Percentiles rank a stretch among this genome's conserved stretches.
Conservation (phyloP, 768 basidiomycete species). For the Pleurotus platypus region DNA sequence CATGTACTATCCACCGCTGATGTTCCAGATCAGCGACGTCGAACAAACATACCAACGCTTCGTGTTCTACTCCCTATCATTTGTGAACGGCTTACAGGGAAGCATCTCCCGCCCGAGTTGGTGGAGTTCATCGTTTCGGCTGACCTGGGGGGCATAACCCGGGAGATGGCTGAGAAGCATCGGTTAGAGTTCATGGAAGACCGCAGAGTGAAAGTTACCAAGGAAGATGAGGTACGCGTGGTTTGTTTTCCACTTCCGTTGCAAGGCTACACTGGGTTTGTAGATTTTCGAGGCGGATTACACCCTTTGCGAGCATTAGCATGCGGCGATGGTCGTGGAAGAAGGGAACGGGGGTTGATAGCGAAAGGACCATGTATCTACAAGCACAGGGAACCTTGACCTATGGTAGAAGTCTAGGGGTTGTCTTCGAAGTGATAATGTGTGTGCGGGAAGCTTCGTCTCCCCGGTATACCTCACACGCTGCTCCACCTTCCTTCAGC, state of each 20-base stretch:
- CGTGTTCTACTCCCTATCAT: neutral
- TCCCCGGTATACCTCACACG: too few species aligned
- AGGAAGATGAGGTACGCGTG: neutral
- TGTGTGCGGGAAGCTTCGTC: too few species aligned
- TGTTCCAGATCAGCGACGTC: neutral
- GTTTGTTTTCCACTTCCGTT: neutral
- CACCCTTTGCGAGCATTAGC: neutral
- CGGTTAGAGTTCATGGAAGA: constrained; percentile 7
- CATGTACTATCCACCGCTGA: neutral
- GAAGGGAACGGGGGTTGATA: neutral
- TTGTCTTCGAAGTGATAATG: neutral
- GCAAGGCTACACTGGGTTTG: neutral
- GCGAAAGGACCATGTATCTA: neutral
- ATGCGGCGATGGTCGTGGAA: too few species aligned
- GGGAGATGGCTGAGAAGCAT: constrained; percentile 10
- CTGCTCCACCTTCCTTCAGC: too few species aligned
- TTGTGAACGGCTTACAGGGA: neutral
- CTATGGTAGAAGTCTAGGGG: too few species aligned
- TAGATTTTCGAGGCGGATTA: neutral
- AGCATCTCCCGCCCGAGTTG: neutral
- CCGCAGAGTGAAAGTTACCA: neutral
- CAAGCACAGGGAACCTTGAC: neutral
- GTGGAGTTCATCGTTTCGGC: neutral
- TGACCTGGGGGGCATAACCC: neutral
- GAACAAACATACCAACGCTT: neutral